phyloP scores from a whole-genome alignment of 805 yeast species.

The Kurtzmaniella fragi region DNA sequence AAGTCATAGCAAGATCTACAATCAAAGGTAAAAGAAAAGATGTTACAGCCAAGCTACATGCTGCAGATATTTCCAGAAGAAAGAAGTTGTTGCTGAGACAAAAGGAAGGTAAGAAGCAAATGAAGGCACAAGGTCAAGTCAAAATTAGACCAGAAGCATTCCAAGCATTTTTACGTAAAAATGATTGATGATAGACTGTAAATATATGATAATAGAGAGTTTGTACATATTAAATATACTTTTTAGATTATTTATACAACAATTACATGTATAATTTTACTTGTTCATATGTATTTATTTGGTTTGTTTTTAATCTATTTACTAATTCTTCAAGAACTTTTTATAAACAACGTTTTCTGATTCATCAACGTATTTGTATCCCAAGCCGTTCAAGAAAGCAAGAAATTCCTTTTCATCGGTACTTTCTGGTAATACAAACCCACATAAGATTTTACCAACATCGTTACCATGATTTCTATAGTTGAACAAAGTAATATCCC shows the following conservation, averaged over 20 bases:
- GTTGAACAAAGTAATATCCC: constrained; percentile 95
- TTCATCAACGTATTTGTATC: constrained; percentile 76
- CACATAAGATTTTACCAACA: constrained; percentile 87
- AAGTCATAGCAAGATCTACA: constrained; percentile 86
- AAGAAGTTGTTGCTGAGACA: constrained; percentile 84
- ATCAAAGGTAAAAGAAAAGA: constrained; percentile 91
- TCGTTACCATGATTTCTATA: constrained; percentile 97
- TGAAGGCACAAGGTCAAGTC: constrained; percentile 78
- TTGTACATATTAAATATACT: too few species aligned
- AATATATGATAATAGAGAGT: too few species aligned
- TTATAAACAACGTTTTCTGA: constrained; percentile 82
- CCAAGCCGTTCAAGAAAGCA: constrained; percentile 62
- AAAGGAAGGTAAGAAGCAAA: constrained; percentile 85
- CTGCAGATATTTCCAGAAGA: constrained; percentile 85
- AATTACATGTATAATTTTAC: too few species aligned
- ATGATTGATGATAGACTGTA: constrained; percentile 9
- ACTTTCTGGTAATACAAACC: constrained; percentile 72
- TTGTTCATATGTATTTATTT: too few species aligned
- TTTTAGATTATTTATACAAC: too few species aligned
- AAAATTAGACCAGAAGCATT: constrained; percentile 80
- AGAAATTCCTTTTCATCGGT: constrained; percentile 61
- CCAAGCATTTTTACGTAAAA: constrained; percentile 66
- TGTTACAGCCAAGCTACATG: constrained; percentile 90
- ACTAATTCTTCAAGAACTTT: constrained; percentile 49
- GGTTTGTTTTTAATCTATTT: too few species aligned